Base-by-base conservation (phyloP, 208 protist genomes). In the Willaertia magna region DNA sequence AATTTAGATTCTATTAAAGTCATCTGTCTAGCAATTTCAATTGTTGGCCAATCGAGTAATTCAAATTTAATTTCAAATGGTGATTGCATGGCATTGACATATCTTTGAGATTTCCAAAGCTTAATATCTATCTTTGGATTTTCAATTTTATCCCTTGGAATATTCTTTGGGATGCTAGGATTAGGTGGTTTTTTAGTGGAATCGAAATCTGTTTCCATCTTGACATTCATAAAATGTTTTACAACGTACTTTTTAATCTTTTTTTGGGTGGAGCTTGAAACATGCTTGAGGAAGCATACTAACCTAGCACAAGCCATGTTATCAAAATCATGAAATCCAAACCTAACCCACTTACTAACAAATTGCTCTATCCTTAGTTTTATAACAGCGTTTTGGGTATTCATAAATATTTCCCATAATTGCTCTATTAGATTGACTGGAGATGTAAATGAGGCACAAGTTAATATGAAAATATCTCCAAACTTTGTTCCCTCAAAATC, bases 1-100 rank as follows among this genome's bases (percentile, higher is more conserved):
- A 88, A 12, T 43, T 88, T 86, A 0, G 30, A 20, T 46, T 88
- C 86, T 43, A 88, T 88, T 7, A 88, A 43, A 22, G 82, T 86
- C 26, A 88, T 40, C 44, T 88, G 86, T 43, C 81, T 4, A 44
- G 83, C 83, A 74, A 85, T 74, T 74, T 85, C 83, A 7, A 74
- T 16, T 18, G 43, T 30, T 59, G 46, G 22, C 83, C 83, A 85
- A 4, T 85, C 49, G 0, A 85, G 11, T 42, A 85, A n/a, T 26
- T 79, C 46, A 52, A 85, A 85, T 4, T 49, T 55, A 16, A 47
- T 39, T 7, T 83, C 46, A 22, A 83, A 83, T 48, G 78, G 78
- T 55, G 52, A 59, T 34, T 67, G 26, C 4, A 67, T 9, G 11
- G 20, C 11, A n/a, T 55, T 18, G 4, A 12, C 14, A 11, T 34